A percentile compares a stretch with the other conserved stretches of the same genome.
These are phyloP conservation scores for Spongiforma sp. DNA, from an alignment of 1,284 basidiomycete species.

Conservation along the genomic window DNA sequence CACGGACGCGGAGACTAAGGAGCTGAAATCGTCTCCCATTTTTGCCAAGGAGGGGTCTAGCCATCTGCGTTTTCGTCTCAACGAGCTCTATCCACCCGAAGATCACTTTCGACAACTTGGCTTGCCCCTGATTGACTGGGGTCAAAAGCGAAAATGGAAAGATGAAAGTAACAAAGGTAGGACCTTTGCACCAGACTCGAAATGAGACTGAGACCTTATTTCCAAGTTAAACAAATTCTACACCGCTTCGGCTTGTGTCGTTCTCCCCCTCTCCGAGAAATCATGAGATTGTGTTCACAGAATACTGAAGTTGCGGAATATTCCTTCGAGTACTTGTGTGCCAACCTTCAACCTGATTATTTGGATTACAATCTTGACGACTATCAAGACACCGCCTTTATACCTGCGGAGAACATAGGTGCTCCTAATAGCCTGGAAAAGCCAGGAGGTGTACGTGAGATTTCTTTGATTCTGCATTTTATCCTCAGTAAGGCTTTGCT, in stretches of 20 bases:
- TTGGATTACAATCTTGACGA: slow-evolving; percentile 58
- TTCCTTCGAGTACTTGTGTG: slow-evolving; percentile 79
- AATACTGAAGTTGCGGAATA: slow-evolving; percentile 50
- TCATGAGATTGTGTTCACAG: slow-evolving; percentile 67
- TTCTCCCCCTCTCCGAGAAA: slow-evolving; percentile 67
- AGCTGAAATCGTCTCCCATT: slow-evolving; percentile 72
- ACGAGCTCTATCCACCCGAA: slow-evolving; percentile 83
- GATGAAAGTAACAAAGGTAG: slow-evolving; percentile 21
- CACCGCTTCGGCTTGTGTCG: slow-evolving; percentile 77
- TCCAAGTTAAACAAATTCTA: slow-evolving; percentile 48
- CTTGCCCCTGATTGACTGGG: slow-evolving; percentile 83
- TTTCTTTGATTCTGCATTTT: background rate
- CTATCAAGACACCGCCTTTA: slow-evolving; percentile 66
- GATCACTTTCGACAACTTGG: slow-evolving; percentile 73
- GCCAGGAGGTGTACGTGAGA: no score
- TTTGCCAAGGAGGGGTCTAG: slow-evolving; percentile 50
- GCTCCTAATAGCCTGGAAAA: slow-evolving; percentile 65
- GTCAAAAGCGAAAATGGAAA: slow-evolving; percentile 71
- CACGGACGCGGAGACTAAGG: background rate
- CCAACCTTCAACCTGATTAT: slow-evolving; percentile 68
- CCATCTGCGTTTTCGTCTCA: slow-evolving; percentile 55
- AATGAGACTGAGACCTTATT: background rate
- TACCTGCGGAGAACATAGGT: slow-evolving; percentile 70
- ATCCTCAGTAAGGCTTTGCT: background rate
- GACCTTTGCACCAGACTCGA: background rate